Evolutionary conservation across 352 stramenopile species (phyloP), one percentile per base, ranked within the genome.

Genomic region (Phytopythium aichiense): DNA sequence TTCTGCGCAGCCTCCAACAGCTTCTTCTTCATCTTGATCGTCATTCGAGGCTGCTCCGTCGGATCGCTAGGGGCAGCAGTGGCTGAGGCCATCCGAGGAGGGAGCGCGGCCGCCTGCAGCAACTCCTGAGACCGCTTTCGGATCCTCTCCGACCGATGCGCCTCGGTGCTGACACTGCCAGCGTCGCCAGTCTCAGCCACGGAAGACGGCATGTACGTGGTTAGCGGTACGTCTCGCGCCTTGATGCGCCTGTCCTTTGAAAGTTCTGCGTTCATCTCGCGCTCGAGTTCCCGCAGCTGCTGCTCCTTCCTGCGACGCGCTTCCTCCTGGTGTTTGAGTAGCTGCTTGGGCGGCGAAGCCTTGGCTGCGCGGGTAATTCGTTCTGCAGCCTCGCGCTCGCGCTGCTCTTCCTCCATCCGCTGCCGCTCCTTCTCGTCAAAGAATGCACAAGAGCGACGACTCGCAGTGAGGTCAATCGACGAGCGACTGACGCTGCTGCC

Each of bases 381-480:
- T 35, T 71, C 67, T 20, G 60, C 55, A 15, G 72, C 68, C 22
- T 84, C 56, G 20, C 50, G 51, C 58, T 53, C 56, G 12, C 63
- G 25, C 56, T 71, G 54, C 22, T 69, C 45, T 61, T 65, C 71
- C 48, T 91, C 73, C 31, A 70, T 66, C 43, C 81, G 57, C 8
- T 67, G 69, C 9, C 64, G 63, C 37, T 75, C 69, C 52, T 92
- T 92, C 35, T 80, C 75, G 59, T 89, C 75, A 56, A 86, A 89
- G 60, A 87, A 91, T 1, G 76, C 56, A 63, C 79, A 69, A 0
- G 77, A 84, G 0, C 66, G 68, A 40, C 68, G 65, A 7, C 62
- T 67, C 7, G 57, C 58, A 30, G 38, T 66, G 23, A 64, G 60
- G 51, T 66, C 66, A 11, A 57, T 63, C 11, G 37, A 42, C 4